Conservation (phyloP, 768 basidiomycete genomes). For the Hydnum rufescens region DNA sequence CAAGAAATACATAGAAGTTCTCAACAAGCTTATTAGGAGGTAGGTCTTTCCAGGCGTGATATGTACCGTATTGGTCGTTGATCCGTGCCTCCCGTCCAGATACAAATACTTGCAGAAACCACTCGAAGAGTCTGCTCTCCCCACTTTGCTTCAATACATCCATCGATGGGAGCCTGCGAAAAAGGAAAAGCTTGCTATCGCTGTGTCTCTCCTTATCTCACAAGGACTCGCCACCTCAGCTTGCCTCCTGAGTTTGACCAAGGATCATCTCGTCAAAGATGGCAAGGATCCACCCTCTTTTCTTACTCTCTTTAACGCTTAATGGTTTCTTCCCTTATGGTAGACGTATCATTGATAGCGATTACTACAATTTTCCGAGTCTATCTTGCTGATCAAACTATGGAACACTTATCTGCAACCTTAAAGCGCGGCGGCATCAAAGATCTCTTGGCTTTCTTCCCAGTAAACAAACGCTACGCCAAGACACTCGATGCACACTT, state of each 20-base stretch:
- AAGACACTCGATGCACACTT: conserved; percentile 71
- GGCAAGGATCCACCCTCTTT: conserved; percentile 25
- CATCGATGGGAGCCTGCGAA: conserved; percentile 62
- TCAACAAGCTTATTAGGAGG: conserved; percentile 94
- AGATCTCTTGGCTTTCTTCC: conserved; percentile 77
- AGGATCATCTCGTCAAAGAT: conserved; percentile 92
- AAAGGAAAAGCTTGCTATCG: conserved; percentile 66
- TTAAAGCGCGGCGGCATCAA: conserved; percentile 73
- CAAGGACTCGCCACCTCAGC: conserved; percentile 63
- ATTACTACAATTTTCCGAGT: conserved; percentile 63
- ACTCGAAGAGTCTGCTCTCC: conserved; percentile 69
- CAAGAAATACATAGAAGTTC: conserved; percentile 83
- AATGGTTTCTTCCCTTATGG: not conserved
- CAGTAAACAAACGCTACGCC: conserved; percentile 55
- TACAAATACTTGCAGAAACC: conserved; percentile 99
- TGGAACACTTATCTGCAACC: conserved; percentile 72
- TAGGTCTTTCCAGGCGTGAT: conserved; percentile 17
- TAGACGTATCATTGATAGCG: conserved; percentile 61
- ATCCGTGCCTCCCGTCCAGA: conserved; percentile 22
- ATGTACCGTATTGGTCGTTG: not conserved
- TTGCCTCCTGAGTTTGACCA: conserved; percentile 65
- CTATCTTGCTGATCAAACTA: conserved; percentile 61
- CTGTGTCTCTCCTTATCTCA: conserved; percentile 63
- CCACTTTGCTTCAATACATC: conserved; percentile 70
- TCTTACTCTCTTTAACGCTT: not conserved